Evolutionary conservation across 208 protist species (phyloP).

Genomic region (Leishmania guyanensis): DNA sequence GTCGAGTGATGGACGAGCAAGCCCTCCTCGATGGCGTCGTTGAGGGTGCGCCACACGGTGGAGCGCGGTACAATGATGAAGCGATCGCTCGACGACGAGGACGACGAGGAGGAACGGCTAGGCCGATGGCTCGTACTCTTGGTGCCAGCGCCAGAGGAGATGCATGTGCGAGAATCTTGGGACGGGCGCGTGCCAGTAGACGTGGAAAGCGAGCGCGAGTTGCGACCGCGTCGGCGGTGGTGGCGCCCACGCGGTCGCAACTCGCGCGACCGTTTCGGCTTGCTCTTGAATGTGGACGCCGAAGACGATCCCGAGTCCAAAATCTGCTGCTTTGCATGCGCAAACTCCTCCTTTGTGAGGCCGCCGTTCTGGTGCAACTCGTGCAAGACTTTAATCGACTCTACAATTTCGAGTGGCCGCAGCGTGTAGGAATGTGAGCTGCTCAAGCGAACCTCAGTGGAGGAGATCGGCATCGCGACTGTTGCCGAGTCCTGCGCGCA

Average conservation of each 20-base stretch:
- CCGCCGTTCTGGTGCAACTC: constrained; percentile 67
- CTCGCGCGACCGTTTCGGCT: constrained; percentile 8
- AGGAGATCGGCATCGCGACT: not conserved
- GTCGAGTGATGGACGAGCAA: constrained; percentile 13
- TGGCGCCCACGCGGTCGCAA: not conserved
- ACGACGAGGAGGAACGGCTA: constrained; percentile 28
- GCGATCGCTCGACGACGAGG: constrained; percentile 31
- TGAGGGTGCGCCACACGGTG: constrained; percentile 69
- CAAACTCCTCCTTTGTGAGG: constrained; percentile 76
- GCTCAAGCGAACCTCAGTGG: constrained; percentile 11
- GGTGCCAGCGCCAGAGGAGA: constrained; percentile 6
- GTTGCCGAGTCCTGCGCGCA: constrained; percentile 9
- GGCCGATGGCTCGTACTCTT: constrained; percentile 14
- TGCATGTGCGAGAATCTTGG: not conserved
- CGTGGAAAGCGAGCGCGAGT: not conserved
- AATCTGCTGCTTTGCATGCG: constrained; percentile 75
- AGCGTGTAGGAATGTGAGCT: constrained; percentile 14
- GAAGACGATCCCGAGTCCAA: constrained; percentile 37
- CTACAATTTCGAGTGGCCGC: constrained; percentile 54
- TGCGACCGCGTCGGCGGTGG: not conserved
- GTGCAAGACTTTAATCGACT: constrained; percentile 71
- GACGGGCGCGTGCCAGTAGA: not conserved
- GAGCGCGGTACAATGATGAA: constrained; percentile 75
- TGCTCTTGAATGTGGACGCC: constrained; percentile 10
- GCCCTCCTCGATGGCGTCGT: constrained; percentile 29